phyloP scores from a whole-genome alignment of 2,329 filamentous ascomycete genomes.

The Penicillium sumatraense region DNA sequence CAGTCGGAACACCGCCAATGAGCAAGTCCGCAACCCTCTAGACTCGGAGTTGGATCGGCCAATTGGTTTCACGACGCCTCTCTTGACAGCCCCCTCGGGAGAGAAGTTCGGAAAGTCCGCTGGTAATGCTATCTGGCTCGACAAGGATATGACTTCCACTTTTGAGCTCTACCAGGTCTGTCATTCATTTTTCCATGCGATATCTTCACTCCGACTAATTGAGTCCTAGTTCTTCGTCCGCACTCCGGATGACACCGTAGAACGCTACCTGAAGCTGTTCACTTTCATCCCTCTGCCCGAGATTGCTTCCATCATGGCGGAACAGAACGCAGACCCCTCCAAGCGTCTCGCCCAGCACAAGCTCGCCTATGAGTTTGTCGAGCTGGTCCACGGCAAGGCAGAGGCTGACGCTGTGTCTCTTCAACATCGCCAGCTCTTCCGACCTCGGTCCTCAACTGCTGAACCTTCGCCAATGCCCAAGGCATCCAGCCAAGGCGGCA shows the following conservation, averaged over 20 bases:
- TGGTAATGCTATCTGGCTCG: slow-evolving; percentile 93
- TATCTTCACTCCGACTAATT: slow-evolving; percentile 21
- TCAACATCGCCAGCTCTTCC: slow-evolving; percentile 58
- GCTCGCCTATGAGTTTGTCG: slow-evolving; percentile 80
- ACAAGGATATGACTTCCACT: slow-evolving; percentile 74
- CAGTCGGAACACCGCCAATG: slow-evolving; percentile 51
- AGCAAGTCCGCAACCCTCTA: slow-evolving; percentile 44
- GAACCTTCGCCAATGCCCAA: slow-evolving; percentile 38
- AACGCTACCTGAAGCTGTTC: slow-evolving; percentile 82
- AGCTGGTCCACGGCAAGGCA: slow-evolving; percentile 73
- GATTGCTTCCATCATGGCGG: slow-evolving; percentile 70
- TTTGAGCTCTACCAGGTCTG: slow-evolving; percentile 81
- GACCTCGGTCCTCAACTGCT: slow-evolving; percentile 37
- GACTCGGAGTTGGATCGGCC: slow-evolving; percentile 55
- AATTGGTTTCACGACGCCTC: slow-evolving; percentile 86
- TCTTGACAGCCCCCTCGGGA: slow-evolving; percentile 83
- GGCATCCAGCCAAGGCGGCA: slow-evolving; percentile 19
- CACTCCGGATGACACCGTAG: slow-evolving; percentile 78
- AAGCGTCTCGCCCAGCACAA: slow-evolving; percentile 80
- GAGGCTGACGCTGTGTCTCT: slow-evolving; percentile 67
- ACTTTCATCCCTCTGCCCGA: slow-evolving; percentile 78
- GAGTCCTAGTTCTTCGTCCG: slow-evolving; percentile 75
- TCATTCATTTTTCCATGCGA: background rate
- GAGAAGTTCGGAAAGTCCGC: slow-evolving; percentile 94
- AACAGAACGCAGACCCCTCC: slow-evolving; percentile 70